Evolutionary conservation across 2,329 filamentous ascomycete species (phyloP).

Genomic region (Penicillium capsulatum): DNA sequence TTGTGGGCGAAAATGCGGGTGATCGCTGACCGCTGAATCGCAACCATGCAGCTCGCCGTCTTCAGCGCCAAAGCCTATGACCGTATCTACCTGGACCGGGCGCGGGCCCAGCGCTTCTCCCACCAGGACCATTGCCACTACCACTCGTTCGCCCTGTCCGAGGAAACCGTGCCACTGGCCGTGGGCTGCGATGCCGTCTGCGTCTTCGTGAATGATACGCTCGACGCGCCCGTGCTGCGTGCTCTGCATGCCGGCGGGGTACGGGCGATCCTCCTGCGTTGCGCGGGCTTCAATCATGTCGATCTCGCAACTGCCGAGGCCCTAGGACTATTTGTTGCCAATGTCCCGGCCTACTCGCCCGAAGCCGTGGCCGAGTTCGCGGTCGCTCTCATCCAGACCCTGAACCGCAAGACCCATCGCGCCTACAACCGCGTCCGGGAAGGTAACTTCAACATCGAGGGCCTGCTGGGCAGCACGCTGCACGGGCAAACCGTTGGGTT

Average conservation of each 20-base stretch:
- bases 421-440: constrained; percentile 66
- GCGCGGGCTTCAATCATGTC: constrained; percentile 66
- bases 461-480: constrained; percentile 55
- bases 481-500: constrained; percentile 63
- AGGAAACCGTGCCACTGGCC: constrained; percentile 55
- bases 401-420: constrained; percentile 64
- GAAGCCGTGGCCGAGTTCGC: constrained; percentile 67
- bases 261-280: constrained; percentile 59
- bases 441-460: constrained; percentile 64
- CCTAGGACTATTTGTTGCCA: constrained; percentile 59
- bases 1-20: no score
- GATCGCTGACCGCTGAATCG: no score
- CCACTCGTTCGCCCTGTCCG: constrained; percentile 55
- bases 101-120: constrained; percentile 27
- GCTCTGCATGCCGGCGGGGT: constrained; percentile 51
- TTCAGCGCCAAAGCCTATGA: constrained; percentile 65
- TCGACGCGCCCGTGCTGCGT: constrained; percentile 51
- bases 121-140: constrained; percentile 50
- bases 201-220: constrained; percentile 64
- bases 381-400: constrained; percentile 62
- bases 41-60: constrained; percentile 60
- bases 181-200: constrained; percentile 56
- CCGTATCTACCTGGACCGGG: constrained; percentile 51
- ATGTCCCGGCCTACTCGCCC: constrained; percentile 65
- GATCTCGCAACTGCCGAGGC: constrained; percentile 54